Conservation (phyloP, 2,329 filamentous ascomycete genomes). For the Venturia asperata region DNA sequence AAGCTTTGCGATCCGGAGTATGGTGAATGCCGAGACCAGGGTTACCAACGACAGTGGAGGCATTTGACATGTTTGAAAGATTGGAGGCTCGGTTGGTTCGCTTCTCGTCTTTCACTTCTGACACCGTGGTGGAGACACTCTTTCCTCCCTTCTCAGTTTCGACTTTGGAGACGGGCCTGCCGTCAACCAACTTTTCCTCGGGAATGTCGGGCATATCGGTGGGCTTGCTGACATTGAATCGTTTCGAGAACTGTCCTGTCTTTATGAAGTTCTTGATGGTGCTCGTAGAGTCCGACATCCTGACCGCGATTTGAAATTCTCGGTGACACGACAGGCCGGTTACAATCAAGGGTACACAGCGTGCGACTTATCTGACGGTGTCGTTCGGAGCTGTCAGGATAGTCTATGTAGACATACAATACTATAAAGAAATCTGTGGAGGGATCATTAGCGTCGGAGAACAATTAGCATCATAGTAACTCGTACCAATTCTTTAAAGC, state of each 20-base stretch:
- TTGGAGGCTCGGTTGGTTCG: slow-evolving; percentile 4
- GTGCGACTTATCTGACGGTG: neutral
- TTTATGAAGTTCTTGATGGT: slow-evolving; percentile 19
- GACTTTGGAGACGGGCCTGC: slow-evolving; percentile 14
- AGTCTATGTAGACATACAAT: neutral
- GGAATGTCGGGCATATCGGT: slow-evolving; percentile 18
- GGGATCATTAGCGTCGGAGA: neutral
- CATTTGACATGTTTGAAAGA: slow-evolving; percentile 9
- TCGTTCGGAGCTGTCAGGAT: neutral
- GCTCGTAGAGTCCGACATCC: slow-evolving; percentile 15
- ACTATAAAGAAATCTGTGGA: neutral
- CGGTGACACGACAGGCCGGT: neutral
- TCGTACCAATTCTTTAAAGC: slow-evolving; percentile 10
- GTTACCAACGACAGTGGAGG: neutral
- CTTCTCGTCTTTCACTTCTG: neutral
- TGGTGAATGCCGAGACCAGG: neutral
- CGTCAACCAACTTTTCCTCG: slow-evolving; percentile 17
- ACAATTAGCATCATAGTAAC: neutral
- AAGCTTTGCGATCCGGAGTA: neutral
- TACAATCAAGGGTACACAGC: neutral
- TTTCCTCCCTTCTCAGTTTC: slow-evolving; percentile 4
- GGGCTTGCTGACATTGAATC: slow-evolving; percentile 18
- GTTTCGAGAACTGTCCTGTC: slow-evolving; percentile 15
- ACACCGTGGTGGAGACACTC: slow-evolving; percentile 8
- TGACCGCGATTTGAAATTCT: slow-evolving; percentile 6